A percentile compares a stretch with the other conserved stretches of the same genome.
Evolutionary conservation across 2,329 filamentous ascomycete species (phyloP).

Genomic region (Fusarium xyrophilum): DNA sequence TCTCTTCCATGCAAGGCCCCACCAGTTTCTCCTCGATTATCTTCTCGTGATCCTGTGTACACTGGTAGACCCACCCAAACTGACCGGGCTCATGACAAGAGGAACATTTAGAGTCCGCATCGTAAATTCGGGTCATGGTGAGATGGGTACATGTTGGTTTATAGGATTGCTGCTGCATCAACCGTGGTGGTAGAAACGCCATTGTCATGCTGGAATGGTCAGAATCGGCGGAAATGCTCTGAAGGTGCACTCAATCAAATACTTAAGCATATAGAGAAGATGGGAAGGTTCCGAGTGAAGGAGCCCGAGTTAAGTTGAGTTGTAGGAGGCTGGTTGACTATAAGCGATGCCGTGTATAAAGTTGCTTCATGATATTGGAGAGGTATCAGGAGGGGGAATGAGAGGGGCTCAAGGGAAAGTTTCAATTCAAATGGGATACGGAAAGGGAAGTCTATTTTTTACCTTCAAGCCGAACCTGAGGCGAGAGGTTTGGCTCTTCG

Average conservation of each 20-base stretch:
- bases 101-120: constrained; percentile 59
- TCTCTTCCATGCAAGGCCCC: constrained; percentile 26
- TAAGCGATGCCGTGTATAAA: constrained; percentile 19
- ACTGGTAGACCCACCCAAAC: constrained; percentile 77
- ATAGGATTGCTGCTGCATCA: constrained; percentile 32
- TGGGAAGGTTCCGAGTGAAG: background rate
- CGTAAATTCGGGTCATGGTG: constrained; percentile 71
- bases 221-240: background rate
- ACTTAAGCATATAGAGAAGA: background rate
- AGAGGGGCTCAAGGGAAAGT: background rate
- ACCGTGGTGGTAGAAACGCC: constrained; percentile 18
- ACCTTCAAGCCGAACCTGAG: background rate
- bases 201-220: constrained; percentile 7
- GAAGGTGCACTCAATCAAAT: background rate
- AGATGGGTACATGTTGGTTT: constrained; percentile 67
- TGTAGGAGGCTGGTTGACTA: background rate
- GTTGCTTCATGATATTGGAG: constrained; percentile 9
- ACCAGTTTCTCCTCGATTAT: constrained; percentile 44
- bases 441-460: background rate
- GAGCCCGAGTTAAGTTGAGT: background rate
- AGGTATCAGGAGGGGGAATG: background rate
- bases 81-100: constrained; percentile 62
- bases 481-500: background rate
- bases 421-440: background rate
- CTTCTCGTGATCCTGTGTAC: constrained; percentile 68